Conservation (phyloP, 2,329 filamentous ascomycete genomes). For the Cadophora sp. region DNA sequence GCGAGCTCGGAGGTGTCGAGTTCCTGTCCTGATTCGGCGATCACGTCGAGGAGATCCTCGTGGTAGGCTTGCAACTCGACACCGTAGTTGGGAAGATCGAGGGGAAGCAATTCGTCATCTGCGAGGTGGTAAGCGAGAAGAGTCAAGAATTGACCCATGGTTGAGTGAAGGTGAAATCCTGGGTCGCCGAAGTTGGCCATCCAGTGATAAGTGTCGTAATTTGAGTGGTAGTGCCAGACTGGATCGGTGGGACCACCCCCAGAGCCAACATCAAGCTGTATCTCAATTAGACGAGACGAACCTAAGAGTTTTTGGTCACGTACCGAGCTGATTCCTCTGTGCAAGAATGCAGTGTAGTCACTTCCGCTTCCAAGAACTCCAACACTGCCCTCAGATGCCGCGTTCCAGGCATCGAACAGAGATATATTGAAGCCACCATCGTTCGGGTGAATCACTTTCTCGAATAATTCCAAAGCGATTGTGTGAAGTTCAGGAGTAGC, state of each 20-base stretch:
- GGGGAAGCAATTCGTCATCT: slow-evolving; percentile 54
- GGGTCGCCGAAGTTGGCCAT: slow-evolving; percentile 78
- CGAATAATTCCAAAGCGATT: neutral
- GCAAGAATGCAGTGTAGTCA: slow-evolving; percentile 69
- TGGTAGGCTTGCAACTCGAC: slow-evolving; percentile 14
- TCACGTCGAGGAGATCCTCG: neutral
- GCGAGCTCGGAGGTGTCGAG: neutral
- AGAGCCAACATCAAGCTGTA: slow-evolving; percentile 59
- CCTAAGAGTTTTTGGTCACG: neutral
- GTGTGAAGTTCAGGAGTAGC: slow-evolving; percentile 1
- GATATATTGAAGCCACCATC: slow-evolving; percentile 9
- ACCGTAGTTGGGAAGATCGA: slow-evolving; percentile 52
- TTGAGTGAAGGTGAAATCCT: slow-evolving; percentile 60
- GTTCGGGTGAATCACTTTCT: slow-evolving; percentile 14
- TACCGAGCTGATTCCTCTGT: slow-evolving; percentile 45
- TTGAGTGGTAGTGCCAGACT: slow-evolving; percentile 77
- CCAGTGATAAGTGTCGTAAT: slow-evolving; percentile 84
- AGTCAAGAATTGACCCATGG: slow-evolving; percentile 59
- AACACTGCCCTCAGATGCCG: neutral
- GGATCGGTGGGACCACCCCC: slow-evolving; percentile 49
- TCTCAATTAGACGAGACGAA: slow-evolving; percentile 43
- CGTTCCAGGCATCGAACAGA: slow-evolving; percentile 2
- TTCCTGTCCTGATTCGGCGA: neutral
- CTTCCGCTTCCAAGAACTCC: slow-evolving; percentile 63
- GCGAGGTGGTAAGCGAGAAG: slow-evolving; percentile 53